These are phyloP conservation scores for Poronia punctata DNA, from an alignment of 495 filamentous ascomycete species.

Conservation along the genomic window DNA sequence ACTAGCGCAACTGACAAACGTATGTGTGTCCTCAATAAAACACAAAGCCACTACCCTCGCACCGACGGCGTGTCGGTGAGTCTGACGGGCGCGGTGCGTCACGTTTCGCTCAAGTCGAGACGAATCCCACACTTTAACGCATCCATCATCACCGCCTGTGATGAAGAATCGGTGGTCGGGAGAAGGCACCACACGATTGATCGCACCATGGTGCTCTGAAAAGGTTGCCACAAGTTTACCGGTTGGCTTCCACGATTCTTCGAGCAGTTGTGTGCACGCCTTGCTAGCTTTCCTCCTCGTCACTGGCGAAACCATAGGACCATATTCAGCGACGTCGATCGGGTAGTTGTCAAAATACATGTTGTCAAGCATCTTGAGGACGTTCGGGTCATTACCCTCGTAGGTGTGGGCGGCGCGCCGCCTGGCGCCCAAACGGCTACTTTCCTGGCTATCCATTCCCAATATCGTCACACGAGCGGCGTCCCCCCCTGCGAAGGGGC, in stretches of 20 bases:
- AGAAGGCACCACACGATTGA: conserved; percentile 75
- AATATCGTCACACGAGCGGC: conserved; percentile 19
- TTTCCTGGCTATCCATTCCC: conserved; percentile 20
- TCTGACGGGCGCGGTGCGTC: conserved; percentile 80
- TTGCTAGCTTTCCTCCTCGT: conserved; percentile 55
- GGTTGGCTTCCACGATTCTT: conserved; percentile 72
- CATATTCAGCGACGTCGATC: conserved; percentile 68
- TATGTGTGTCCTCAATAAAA: conserved; percentile 92
- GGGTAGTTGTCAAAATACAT: conserved; percentile 91
- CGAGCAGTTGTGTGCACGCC: conserved; percentile 33
- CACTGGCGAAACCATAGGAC: conserved; percentile 71
- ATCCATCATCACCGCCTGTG: conserved; percentile 87
- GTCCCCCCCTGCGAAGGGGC: conserved; percentile 46
- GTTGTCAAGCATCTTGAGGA: conserved; percentile 77
- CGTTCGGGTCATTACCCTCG: conserved; percentile 78
- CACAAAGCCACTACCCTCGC: conserved; percentile 71
- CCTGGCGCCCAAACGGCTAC: conserved; percentile 25
- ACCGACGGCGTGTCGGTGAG: conserved; percentile 62
- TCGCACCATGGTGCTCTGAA: conserved; percentile 73
- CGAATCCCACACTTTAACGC: conserved; percentile 91
- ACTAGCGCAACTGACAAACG: conserved; percentile 79
- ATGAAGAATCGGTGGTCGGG: conserved; percentile 95
- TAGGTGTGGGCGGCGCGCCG: conserved; percentile 60
- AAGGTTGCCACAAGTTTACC: conserved; percentile 81
- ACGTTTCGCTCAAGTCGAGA: conserved; percentile 83